A percentile compares a stretch with the other conserved stretches of the same genome.
Evolutionary conservation across 2,329 filamentous ascomycete species (phyloP).

Genomic region (Neopestalotiopsis sp.): DNA sequence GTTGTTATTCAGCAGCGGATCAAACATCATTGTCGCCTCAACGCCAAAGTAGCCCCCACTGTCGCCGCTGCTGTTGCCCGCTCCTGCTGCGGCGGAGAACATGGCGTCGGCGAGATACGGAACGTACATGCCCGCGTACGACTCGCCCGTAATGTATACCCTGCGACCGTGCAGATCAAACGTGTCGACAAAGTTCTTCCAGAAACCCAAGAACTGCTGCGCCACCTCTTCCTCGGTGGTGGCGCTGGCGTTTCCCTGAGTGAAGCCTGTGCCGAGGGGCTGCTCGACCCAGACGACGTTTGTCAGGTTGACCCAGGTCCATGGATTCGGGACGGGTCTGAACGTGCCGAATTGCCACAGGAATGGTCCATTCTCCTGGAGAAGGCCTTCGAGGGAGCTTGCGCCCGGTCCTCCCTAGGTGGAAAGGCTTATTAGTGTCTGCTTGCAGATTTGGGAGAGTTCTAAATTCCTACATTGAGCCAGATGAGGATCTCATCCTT

Average conservation of each 20-base stretch:
- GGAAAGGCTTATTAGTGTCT: background rate
- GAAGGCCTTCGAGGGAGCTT: conserved; percentile 67
- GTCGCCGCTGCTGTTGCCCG: conserved; percentile 36
- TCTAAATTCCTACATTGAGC: conserved; percentile 49
- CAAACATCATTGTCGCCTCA: conserved; percentile 64
- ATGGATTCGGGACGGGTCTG: conserved; percentile 68
- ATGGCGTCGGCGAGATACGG: conserved; percentile 62
- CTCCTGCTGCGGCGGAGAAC: conserved; percentile 32
- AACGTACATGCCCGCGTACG: conserved; percentile 58
- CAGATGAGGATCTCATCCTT: conserved; percentile 58
- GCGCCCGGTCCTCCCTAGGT: conserved; percentile 52
- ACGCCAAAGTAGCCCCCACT: conserved; percentile 56
- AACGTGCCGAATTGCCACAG: conserved; percentile 73
- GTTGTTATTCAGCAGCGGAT: conserved; percentile 64
- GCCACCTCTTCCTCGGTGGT: conserved; percentile 71
- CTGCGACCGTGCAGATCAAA: conserved; percentile 58
- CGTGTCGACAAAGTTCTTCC: conserved; percentile 60
- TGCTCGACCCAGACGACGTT: conserved; percentile 81
- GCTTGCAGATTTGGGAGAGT: conserved; percentile 25
- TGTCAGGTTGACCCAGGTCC: conserved; percentile 76
- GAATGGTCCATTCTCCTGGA: conserved; percentile 81
- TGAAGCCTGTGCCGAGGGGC: conserved; percentile 71
- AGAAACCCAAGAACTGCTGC: conserved; percentile 77
- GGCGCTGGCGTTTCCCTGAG: conserved; percentile 66
- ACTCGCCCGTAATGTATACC: conserved; percentile 60